A percentile compares a stretch with the other conserved stretches of the same genome.
Evolutionary conservation across 208 protist species (phyloP).

Genomic region (Acanthamoeba quina): DNA sequence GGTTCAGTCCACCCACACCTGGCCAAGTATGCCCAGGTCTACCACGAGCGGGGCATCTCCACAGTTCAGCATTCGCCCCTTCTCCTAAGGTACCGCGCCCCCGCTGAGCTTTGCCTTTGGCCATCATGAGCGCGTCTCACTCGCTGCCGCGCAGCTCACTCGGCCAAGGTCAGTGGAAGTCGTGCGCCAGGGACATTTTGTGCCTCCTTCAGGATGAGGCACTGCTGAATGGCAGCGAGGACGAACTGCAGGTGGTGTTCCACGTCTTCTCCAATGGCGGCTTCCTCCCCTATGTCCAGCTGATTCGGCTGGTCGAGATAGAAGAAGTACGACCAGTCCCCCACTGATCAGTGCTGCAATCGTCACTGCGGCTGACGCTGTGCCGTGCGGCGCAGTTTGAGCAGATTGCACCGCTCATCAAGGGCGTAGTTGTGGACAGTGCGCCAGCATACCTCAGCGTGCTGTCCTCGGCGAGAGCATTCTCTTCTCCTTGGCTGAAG

Average conservation of each 20-base stretch:
- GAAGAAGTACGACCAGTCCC: background rate
- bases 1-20: background rate
- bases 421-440: background rate
- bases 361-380: background rate
- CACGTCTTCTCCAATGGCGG: constrained; percentile 7
- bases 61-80: background rate
- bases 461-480: background rate
- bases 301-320: background rate
- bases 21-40: constrained; percentile 8
- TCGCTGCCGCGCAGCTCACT: background rate
- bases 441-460: background rate
- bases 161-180: background rate
- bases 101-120: background rate
- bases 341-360: too few relatives aligned
- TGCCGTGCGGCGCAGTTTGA: background rate
- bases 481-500: constrained; percentile 9
- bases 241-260: background rate
- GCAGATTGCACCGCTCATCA: background rate
- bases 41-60: background rate
- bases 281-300: background rate
- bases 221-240: background rate
- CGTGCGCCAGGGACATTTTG: background rate
- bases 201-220: background rate
- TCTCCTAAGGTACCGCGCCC: background rate
- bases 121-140: background rate